phyloP scores from a whole-genome alignment of 176 grass and related monocot genomes.

The Elaeis guineensis region DNA sequence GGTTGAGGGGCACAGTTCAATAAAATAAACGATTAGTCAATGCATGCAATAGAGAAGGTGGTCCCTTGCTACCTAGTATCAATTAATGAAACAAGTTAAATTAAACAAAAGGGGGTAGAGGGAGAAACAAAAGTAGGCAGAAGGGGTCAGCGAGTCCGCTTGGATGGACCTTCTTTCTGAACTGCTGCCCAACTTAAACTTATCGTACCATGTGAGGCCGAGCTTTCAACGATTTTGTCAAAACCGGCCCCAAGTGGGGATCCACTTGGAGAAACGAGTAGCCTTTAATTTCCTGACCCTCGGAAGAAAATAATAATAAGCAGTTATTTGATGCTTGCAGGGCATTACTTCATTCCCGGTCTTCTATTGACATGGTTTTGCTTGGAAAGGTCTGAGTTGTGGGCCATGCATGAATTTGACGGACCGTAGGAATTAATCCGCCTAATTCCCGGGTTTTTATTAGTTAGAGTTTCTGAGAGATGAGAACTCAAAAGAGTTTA shows the following conservation, averaged over 20 bases:
- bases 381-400: no score
- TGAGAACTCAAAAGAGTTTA: no score
- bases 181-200: not conserved
- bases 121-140: not conserved
- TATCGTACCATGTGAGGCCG: conserved; percentile 19
- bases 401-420: no score
- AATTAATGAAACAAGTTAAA: not conserved
- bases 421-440: no score
- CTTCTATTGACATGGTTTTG: no score
- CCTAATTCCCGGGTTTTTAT: no score
- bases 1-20: conserved; percentile 24
- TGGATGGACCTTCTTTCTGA: not conserved
- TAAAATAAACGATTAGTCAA: conserved; percentile 40
- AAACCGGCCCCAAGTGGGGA: conserved; percentile 29
- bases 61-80: not conserved
- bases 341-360: conserved; percentile 10
- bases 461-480: no score
- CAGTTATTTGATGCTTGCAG: conserved; percentile 47
- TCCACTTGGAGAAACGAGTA: not conserved
- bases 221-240: conserved; percentile 62
- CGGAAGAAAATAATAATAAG: not conserved
- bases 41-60: conserved; percentile 22
- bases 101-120: not conserved
- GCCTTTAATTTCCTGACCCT: no score
- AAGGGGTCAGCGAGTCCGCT: not conserved